Percentiles rank a stretch among this genome's conserved stretches.
These are phyloP conservation scores for Fraxinus pennsylvanica DNA, from an alignment of 257 asterid species.

Conservation along the genomic window DNA sequence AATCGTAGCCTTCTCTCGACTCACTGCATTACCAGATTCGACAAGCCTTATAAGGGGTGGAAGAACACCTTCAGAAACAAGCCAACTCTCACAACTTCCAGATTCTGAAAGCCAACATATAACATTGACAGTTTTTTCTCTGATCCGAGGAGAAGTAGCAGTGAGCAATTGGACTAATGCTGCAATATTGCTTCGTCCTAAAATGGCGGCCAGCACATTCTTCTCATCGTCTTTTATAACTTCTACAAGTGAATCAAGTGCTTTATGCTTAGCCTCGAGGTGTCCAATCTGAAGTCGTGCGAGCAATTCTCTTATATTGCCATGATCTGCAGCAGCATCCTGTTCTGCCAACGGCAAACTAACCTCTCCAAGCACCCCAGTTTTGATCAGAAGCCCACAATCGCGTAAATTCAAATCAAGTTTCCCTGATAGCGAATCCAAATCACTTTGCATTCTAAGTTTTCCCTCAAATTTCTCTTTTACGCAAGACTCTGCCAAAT, in stretches of 20 bases:
- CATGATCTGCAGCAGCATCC: slow-evolving; percentile 37
- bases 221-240: slow-evolving; percentile 80
- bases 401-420: slow-evolving; percentile 84
- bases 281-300: slow-evolving; percentile 96
- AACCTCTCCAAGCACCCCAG: slow-evolving; percentile 89
- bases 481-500: slow-evolving; percentile 55
- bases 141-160: slow-evolving; percentile 74
- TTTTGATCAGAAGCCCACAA: slow-evolving; percentile 81
- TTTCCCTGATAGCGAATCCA: slow-evolving; percentile 62
- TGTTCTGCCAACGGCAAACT: slow-evolving; percentile 51
- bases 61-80: slow-evolving; percentile 79
- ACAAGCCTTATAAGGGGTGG: slow-evolving; percentile 79
- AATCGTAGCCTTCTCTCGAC: slow-evolving; percentile 73
- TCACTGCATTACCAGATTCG: slow-evolving; percentile 77
- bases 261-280: slow-evolving; percentile 77
- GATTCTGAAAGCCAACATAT: slow-evolving; percentile 81
- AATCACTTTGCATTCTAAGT: slow-evolving; percentile 90
- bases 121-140: slow-evolving; percentile 70
- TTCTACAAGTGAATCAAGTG: slow-evolving; percentile 72
- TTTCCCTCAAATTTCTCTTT: slow-evolving; percentile 77
- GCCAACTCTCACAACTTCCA: slow-evolving; percentile 74
- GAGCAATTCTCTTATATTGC: slow-evolving; percentile 64
- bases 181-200: slow-evolving; percentile 71
- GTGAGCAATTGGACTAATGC: slow-evolving; percentile 74
- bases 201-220: slow-evolving; percentile 52